phyloP scores from a whole-genome alignment of 2,329 filamentous ascomycete species.

The Scedosporium aurantiacum region DNA sequence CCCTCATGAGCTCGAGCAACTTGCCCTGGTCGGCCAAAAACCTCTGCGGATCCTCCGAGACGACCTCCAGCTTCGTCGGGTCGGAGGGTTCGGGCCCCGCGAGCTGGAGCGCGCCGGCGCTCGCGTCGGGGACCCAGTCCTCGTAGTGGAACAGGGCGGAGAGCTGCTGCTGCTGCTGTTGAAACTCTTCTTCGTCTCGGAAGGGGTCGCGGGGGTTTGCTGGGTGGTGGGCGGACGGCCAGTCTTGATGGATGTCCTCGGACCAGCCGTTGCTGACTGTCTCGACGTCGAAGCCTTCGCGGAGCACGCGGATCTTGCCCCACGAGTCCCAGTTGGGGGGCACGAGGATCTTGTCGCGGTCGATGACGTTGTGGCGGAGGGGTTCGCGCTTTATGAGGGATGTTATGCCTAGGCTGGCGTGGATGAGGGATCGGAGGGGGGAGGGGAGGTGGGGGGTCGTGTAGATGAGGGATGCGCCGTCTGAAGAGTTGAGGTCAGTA shows the following conservation, averaged over 20 bases:
- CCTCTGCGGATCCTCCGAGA: conserved; percentile 60
- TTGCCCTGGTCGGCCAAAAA: conserved; percentile 69
- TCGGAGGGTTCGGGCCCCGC: conserved; percentile 34
- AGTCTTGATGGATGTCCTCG: conserved; percentile 59
- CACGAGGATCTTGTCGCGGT: conserved; percentile 86
- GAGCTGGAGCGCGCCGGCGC: conserved; percentile 47
- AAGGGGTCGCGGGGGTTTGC: neutral
- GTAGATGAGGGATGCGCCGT: conserved; percentile 77
- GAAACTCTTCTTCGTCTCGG: neutral
- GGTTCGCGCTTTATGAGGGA: conserved; percentile 69
- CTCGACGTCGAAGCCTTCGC: conserved; percentile 89
- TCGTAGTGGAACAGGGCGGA: conserved; percentile 43
- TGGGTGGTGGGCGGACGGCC: conserved; percentile 20
- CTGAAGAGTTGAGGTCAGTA: conserved; percentile 30
- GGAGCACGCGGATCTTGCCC: conserved; percentile 88
- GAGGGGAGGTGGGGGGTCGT: conserved; percentile 67
- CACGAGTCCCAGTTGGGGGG: conserved; percentile 98
- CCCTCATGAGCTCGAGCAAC: conserved; percentile 54
- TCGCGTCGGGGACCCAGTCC: conserved; percentile 66
- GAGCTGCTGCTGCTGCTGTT: neutral
- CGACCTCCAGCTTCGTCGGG: conserved; percentile 40
- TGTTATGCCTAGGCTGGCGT: conserved; percentile 77
- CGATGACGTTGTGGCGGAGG: conserved; percentile 83
- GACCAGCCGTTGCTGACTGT: conserved; percentile 76
- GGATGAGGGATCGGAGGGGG: conserved; percentile 67